Evolutionary conservation across 2,329 filamentous ascomycete genomes (phyloP).

Genomic region (Fusarium fujikuroi): DNA sequence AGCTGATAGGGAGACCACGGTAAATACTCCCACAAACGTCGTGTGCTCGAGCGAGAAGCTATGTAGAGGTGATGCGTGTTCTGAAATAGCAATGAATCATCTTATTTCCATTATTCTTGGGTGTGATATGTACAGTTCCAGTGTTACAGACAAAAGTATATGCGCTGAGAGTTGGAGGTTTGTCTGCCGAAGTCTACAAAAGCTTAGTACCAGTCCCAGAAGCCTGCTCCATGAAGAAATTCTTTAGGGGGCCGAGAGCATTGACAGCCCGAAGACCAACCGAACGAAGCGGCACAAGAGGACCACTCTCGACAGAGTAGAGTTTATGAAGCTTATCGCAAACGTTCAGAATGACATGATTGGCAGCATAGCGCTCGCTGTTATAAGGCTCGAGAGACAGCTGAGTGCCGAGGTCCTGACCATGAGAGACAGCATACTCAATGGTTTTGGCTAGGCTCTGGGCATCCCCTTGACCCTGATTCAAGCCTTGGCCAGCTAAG

Average conservation of each 20-base stretch:
- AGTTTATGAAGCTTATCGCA: constrained; percentile 93
- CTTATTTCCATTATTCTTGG: constrained; percentile 20
- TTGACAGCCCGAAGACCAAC: constrained; percentile 82
- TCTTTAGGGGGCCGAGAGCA: constrained; percentile 78
- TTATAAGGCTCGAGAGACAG: constrained; percentile 86
- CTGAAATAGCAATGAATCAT: constrained; percentile 43
- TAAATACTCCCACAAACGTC: constrained; percentile 52
- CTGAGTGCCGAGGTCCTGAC: constrained; percentile 84
- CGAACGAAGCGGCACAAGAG: constrained; percentile 82
- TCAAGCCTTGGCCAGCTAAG: constrained; percentile 92
- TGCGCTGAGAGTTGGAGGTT: not conserved
- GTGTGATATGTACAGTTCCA: constrained; percentile 27
- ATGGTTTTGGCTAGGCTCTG: constrained; percentile 81
- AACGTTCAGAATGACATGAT: constrained; percentile 81
- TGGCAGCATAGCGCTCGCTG: constrained; percentile 81
- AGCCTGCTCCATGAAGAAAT: constrained; percentile 83
- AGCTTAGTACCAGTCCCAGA: constrained; percentile 64
- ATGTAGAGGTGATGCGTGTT: constrained; percentile 41
- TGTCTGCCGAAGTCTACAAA: constrained; percentile 37
- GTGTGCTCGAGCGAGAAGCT: constrained; percentile 44
- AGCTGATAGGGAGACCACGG: constrained; percentile 51
- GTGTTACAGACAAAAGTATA: constrained; percentile 31
- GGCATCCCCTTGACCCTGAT: constrained; percentile 91
- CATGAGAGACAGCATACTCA: constrained; percentile 79
- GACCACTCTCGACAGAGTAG: constrained; percentile 83